Evolutionary conservation across 2,329 filamentous ascomycete species (phyloP).

Genomic region (Aurifilum marmelostoma): DNA sequence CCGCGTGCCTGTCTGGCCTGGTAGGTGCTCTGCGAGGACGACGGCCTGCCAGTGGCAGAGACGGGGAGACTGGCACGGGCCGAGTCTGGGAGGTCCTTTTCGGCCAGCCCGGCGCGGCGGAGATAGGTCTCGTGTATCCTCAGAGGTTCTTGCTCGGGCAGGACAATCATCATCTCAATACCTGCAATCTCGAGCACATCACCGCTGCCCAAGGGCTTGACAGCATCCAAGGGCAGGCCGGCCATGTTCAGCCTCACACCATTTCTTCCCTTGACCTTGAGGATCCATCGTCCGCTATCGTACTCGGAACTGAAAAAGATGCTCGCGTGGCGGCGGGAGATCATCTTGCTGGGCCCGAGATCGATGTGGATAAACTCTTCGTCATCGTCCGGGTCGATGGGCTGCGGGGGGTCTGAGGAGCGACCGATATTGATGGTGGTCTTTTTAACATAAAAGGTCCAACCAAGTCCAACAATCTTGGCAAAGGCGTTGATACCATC

Average conservation of each 20-base stretch:
- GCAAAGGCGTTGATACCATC: slow-evolving; percentile 75
- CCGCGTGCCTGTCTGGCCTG: slow-evolving; percentile 33
- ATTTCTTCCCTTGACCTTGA: slow-evolving; percentile 88
- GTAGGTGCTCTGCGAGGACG: slow-evolving; percentile 34
- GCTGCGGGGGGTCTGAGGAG: slow-evolving; percentile 56
- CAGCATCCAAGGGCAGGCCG: slow-evolving; percentile 67
- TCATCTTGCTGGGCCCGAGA: slow-evolving; percentile 79
- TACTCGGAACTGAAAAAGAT: slow-evolving; percentile 72
- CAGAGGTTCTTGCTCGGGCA: slow-evolving; percentile 73
- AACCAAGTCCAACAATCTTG: slow-evolving; percentile 79
- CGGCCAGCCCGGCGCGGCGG: slow-evolving; percentile 64
- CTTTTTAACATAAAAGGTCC: slow-evolving; percentile 82
- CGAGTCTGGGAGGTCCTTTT: slow-evolving; percentile 33
- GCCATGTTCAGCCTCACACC: slow-evolving; percentile 82
- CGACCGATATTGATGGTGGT: slow-evolving; percentile 78
- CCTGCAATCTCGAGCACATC: slow-evolving; percentile 90
- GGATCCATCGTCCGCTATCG: slow-evolving; percentile 74
- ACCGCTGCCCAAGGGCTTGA: slow-evolving; percentile 75
- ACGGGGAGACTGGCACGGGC: slow-evolving; percentile 17
- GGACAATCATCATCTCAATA: slow-evolving; percentile 98
- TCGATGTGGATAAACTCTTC: slow-evolving; percentile 77
- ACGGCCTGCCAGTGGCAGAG: slow-evolving; percentile 33
- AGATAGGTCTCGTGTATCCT: slow-evolving; percentile 71
- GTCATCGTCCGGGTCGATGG: slow-evolving; percentile 49
- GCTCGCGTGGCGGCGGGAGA: slow-evolving; percentile 76